Evolutionary conservation across 441 rosid species (phyloP).

Genomic region (Francoa sonchifolia): DNA sequence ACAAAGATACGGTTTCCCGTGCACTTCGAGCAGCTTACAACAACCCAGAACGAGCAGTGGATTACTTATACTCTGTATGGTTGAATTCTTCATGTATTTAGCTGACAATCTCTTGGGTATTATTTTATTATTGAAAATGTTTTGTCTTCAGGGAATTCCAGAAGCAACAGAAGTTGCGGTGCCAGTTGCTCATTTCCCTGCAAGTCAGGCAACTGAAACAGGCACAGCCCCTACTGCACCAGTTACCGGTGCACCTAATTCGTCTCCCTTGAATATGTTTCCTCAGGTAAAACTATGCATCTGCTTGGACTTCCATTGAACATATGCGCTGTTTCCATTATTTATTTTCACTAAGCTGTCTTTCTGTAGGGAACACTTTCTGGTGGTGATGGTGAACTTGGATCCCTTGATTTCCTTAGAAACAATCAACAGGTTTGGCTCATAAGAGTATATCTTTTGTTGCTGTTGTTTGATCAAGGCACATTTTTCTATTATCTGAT

Average conservation of each 20-base stretch:
- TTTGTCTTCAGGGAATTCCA: slow-evolving; percentile 73
- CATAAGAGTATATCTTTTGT: slow-evolving; percentile 3
- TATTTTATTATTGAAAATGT: slow-evolving; percentile 11
- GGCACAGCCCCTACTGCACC: slow-evolving; percentile 39
- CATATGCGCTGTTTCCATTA: background rate
- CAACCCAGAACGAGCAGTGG: slow-evolving; percentile 95
- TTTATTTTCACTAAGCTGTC: slow-evolving; percentile 12
- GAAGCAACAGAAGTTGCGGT: slow-evolving; percentile 72
- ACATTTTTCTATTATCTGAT: too few relatives aligned
- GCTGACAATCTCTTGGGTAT: slow-evolving; percentile 1
- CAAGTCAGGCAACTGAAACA: slow-evolving; percentile 41
- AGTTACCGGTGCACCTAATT: slow-evolving; percentile 66
- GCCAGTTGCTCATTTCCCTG: slow-evolving; percentile 36
- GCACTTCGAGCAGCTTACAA: slow-evolving; percentile 96
- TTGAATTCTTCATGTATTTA: slow-evolving; percentile 3
- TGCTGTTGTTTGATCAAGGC: slow-evolving; percentile 1
- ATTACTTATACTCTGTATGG: slow-evolving; percentile 80
- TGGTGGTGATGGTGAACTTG: slow-evolving; percentile 56
- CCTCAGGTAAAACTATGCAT: slow-evolving; percentile 53
- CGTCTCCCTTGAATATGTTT: slow-evolving; percentile 90
- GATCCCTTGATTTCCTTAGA: slow-evolving; percentile 82
- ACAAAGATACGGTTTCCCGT: slow-evolving; percentile 72
- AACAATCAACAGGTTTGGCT: slow-evolving; percentile 70
- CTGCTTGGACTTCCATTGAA: slow-evolving; percentile 4
- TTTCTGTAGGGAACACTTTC: slow-evolving; percentile 50